Percentiles rank a stretch among this genome's conserved stretches.
These are phyloP conservation scores for Agrocybe pediades DNA, from an alignment of 768 basidiomycete genomes.

Conservation along the genomic window DNA sequence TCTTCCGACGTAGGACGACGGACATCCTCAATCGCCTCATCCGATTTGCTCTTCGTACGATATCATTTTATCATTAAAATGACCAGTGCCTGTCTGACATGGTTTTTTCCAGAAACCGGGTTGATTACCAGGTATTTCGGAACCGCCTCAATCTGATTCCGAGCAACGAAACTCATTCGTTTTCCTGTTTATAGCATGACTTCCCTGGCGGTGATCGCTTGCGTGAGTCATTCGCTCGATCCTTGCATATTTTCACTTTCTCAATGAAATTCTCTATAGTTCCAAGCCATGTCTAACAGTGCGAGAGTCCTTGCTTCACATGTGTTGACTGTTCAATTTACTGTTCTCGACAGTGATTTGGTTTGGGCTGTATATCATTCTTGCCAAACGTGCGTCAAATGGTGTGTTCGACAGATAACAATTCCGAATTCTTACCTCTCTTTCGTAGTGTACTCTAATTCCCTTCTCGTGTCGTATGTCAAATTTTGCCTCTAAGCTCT, in stretches of 20 bases:
- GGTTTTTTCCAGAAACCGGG: constrained; percentile 5
- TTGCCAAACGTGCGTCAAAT: neutral
- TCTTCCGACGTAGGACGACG: neutral
- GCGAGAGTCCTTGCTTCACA: neutral
- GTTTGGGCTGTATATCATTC: constrained; percentile 4
- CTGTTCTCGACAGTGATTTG: neutral
- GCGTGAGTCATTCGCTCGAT: neutral
- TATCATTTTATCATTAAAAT: neutral
- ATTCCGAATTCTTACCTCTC: neutral
- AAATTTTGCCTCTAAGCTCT: neutral
- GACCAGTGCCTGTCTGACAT: neutral
- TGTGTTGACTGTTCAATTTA: neutral
- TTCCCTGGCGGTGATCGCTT: constrained; percentile 5
- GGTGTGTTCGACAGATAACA: neutral
- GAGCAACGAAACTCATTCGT: neutral
- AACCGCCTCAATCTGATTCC: neutral
- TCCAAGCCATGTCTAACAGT: constrained; percentile 5
- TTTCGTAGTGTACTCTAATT: neutral
- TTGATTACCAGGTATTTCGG: constrained; percentile 2
- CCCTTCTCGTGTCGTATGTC: neutral
- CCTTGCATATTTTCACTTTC: too few relatives aligned
- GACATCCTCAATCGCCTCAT: constrained; percentile 8
- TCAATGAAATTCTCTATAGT: neutral
- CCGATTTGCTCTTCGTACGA: constrained; percentile 7
- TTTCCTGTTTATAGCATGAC: constrained; percentile 5